Conservation (phyloP, 1,139 yeast species). For the Suhomyces ambrosiae region DNA sequence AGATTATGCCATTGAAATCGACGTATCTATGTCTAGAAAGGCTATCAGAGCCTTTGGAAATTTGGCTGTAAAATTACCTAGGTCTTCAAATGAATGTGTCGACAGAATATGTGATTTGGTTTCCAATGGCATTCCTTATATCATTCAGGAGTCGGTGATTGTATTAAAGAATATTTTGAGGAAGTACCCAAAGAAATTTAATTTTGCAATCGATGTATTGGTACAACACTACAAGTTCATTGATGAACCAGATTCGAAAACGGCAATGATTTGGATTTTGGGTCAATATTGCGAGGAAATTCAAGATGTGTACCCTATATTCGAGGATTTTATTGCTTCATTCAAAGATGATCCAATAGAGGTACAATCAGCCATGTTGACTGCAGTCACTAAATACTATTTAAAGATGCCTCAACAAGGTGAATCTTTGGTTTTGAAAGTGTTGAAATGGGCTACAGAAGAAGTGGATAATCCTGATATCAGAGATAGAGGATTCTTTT, state of each 20-base stretch:
- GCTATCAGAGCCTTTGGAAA: constrained; percentile 91
- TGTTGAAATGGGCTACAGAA: constrained; percentile 74
- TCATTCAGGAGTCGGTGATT: constrained; percentile 78
- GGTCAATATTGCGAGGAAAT: constrained; percentile 68
- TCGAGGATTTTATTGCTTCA: constrained; percentile 47
- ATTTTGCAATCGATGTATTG: constrained; percentile 42
- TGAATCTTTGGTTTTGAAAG: constrained; percentile 57
- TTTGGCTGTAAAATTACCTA: constrained; percentile 70
- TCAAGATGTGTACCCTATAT: constrained; percentile 46
- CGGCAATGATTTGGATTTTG: constrained; percentile 80
- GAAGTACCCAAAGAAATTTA: constrained; percentile 60
- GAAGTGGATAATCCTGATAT: constrained; percentile 77
- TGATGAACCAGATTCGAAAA: constrained; percentile 79
- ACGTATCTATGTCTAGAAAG: constrained; percentile 80
- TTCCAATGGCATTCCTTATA: constrained; percentile 68
- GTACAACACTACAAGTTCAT: constrained; percentile 48
- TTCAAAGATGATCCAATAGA: constrained; percentile 67
- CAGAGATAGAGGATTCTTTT: constrained; percentile 81
- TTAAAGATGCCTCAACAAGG: constrained; percentile 57
- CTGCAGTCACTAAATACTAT: constrained; percentile 74
- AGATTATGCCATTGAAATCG: constrained; percentile 86
- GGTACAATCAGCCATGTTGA: constrained; percentile 73
- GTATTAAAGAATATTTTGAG: constrained; percentile 78
- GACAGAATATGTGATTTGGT: constrained; percentile 61
- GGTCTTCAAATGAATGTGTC: constrained; percentile 63